Evolutionary conservation across 2,329 filamentous ascomycete genomes (phyloP).

Genomic region (Sarocladium oryzae): DNA sequence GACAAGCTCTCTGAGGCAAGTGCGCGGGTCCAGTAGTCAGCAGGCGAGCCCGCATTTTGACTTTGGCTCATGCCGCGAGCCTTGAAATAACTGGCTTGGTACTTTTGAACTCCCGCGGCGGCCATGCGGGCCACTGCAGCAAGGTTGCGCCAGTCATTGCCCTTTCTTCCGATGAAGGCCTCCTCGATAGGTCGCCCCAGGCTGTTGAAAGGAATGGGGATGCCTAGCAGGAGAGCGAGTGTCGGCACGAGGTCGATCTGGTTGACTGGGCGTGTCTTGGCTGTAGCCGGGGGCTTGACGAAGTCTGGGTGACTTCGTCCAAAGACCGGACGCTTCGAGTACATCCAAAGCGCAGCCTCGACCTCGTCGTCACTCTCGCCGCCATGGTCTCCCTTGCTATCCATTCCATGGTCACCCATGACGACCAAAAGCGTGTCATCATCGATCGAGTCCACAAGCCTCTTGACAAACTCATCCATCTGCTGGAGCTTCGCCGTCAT

Average conservation of each 20-base stretch:
- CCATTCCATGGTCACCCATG: slow-evolving; percentile 99
- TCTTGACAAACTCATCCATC: slow-evolving; percentile 76
- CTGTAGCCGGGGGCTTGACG: slow-evolving; percentile 55
- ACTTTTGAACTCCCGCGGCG: slow-evolving; percentile 80
- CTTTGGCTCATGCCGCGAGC: slow-evolving; percentile 63
- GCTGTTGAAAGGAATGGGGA: slow-evolving; percentile 95
- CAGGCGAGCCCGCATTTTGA: slow-evolving; percentile 33
- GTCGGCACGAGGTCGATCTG: slow-evolving; percentile 97
- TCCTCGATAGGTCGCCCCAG: slow-evolving; percentile 90
- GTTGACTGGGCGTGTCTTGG: slow-evolving; percentile 67
- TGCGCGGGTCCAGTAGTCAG: slow-evolving; percentile 30
- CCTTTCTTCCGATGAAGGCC: slow-evolving; percentile 69
- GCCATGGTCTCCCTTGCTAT: slow-evolving; percentile 94
- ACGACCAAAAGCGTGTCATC: slow-evolving; percentile 84
- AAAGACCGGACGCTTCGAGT: slow-evolving; percentile 81
- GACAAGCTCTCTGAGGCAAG: slow-evolving; percentile 31
- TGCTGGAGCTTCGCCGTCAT: slow-evolving; percentile 88
- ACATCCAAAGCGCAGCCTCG: slow-evolving; percentile 96
- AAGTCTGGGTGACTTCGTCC: slow-evolving; percentile 63
- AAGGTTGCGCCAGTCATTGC: slow-evolving; percentile 69
- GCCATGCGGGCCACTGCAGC: slow-evolving; percentile 70
- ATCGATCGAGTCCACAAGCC: slow-evolving; percentile 66
- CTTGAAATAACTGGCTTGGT: slow-evolving; percentile 75
- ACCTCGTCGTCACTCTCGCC: slow-evolving; percentile 96
- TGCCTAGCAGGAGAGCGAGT: slow-evolving; percentile 75